phyloP scores from a whole-genome alignment of 2,329 filamentous ascomycete genomes.

The Aspergillus flavus region DNA sequence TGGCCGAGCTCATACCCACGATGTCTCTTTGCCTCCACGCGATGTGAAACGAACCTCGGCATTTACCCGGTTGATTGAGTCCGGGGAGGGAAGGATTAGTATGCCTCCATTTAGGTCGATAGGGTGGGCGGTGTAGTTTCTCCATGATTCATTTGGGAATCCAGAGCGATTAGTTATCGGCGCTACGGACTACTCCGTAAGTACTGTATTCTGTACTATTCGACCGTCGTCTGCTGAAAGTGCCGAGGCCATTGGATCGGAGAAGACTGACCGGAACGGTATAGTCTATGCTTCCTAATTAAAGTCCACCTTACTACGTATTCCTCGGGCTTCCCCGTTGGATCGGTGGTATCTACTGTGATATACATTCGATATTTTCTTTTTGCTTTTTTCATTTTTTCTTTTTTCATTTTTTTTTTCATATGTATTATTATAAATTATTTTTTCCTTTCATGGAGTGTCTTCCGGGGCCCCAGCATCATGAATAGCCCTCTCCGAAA shows the following conservation, averaged over 20 bases:
- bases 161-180: not conserved
- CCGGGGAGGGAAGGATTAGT: not conserved
- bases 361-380: too few relatives aligned
- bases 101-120: not conserved
- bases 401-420: too few relatives aligned
- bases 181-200: too few relatives aligned
- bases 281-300: too few relatives aligned
- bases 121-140: not conserved
- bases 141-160: not conserved
- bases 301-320: too few relatives aligned
- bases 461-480: not conserved
- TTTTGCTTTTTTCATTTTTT: too few relatives aligned
- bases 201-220: too few relatives aligned
- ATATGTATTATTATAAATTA: too few relatives aligned
- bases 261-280: too few relatives aligned
- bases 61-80: constrained; percentile 11
- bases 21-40: constrained; percentile 7
- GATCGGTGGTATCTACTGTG: not conserved
- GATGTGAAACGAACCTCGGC: constrained; percentile 12
- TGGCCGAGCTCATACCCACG: constrained; percentile 2
- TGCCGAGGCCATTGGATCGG: not conserved
- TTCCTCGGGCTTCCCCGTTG: not conserved
- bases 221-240: not conserved
- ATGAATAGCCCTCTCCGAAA: not conserved
- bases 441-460: not conserved